These are phyloP conservation scores for Pleurotus cornucopiae DNA, from an alignment of 768 basidiomycete genomes.

Conservation along the genomic window DNA sequence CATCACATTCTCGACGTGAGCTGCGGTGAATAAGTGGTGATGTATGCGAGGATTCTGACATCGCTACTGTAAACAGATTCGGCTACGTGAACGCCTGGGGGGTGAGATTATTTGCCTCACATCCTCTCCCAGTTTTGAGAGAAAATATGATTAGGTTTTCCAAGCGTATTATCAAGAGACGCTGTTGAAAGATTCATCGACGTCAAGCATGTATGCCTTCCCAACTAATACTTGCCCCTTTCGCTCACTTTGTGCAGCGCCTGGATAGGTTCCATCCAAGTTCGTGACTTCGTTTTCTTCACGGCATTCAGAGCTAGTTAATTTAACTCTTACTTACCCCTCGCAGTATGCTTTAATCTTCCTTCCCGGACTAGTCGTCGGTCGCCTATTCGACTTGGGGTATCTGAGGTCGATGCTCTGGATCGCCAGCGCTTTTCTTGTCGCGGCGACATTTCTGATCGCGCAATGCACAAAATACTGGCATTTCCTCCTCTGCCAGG, in stretches of 20 bases:
- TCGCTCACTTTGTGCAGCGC: conserved; percentile 39
- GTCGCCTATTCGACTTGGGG: conserved; percentile 73
- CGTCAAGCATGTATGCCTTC: conserved; percentile 59
- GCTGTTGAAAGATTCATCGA: conserved; percentile 40
- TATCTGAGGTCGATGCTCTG: conserved; percentile 51
- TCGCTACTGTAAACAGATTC: conserved; percentile 32
- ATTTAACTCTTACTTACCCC: neutral
- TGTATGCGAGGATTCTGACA: neutral
- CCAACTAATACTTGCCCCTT: neutral
- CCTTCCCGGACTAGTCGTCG: conserved; percentile 57
- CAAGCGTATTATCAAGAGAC: conserved; percentile 66
- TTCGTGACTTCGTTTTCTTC: conserved; percentile 15
- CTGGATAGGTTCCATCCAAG: conserved; percentile 81
- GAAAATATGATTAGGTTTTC: conserved; percentile 44
- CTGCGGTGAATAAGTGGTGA: conserved; percentile 8
- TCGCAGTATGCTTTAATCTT: conserved; percentile 59
- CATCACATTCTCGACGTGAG: conserved; percentile 43
- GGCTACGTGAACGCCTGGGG: conserved; percentile 77
- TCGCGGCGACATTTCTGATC: conserved; percentile 57
- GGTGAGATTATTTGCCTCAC: conserved; percentile 33
- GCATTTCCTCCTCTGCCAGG: conserved; percentile 78
- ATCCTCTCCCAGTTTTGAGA: neutral
- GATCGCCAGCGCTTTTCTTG: conserved; percentile 42
- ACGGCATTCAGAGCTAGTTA: neutral
- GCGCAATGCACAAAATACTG: conserved; percentile 72